Conservation (phyloP, 768 basidiomycete species). For the Tremella fuciformis region DNA sequence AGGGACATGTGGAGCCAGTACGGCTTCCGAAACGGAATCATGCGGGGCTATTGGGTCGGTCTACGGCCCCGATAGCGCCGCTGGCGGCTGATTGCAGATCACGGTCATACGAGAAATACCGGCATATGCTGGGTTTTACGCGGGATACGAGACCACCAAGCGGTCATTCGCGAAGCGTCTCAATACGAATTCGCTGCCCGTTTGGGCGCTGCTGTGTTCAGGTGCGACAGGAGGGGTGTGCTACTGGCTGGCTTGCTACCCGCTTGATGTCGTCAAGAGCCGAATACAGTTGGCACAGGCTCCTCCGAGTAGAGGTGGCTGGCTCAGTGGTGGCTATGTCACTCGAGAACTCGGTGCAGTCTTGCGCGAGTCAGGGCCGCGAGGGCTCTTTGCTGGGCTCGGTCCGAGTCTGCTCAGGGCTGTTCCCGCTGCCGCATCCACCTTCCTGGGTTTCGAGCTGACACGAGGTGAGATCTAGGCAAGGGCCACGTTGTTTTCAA, state of each 20-base stretch:
- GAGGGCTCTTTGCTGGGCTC: constrained; percentile 53
- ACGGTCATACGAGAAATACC: constrained; percentile 92
- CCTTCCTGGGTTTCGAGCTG: constrained; percentile 84
- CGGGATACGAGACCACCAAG: constrained; percentile 84
- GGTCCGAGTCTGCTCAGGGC: constrained; percentile 55
- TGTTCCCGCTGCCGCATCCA: constrained; percentile 86
- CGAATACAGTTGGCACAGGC: constrained; percentile 73
- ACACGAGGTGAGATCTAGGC: constrained; percentile 56
- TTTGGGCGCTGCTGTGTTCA: constrained; percentile 34
- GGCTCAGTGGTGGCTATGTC: constrained; percentile 62
- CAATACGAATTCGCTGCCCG: constrained; percentile 14
- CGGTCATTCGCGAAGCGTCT: constrained; percentile 60
- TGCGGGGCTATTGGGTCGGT: constrained; percentile 94
- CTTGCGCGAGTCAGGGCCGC: constrained; percentile 70
- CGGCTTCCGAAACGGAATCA: constrained; percentile 82
- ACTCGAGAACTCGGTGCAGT: constrained; percentile 65
- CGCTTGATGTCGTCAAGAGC: constrained; percentile 88
- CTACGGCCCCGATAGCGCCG: background rate
- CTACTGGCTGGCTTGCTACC: constrained; percentile 94
- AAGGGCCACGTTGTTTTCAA: background rate
- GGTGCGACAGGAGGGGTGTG: constrained; percentile 63
- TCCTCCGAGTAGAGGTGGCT: constrained; percentile 65
- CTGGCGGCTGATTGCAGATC: constrained; percentile 56
- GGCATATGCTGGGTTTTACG: constrained; percentile 78
- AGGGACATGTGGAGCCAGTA: constrained; percentile 81